Evolutionary conservation across 1,139 yeast species (phyloP), one percentile per base, ranked within the genome.

Genomic region (Geotrichum fermentans): DNA sequence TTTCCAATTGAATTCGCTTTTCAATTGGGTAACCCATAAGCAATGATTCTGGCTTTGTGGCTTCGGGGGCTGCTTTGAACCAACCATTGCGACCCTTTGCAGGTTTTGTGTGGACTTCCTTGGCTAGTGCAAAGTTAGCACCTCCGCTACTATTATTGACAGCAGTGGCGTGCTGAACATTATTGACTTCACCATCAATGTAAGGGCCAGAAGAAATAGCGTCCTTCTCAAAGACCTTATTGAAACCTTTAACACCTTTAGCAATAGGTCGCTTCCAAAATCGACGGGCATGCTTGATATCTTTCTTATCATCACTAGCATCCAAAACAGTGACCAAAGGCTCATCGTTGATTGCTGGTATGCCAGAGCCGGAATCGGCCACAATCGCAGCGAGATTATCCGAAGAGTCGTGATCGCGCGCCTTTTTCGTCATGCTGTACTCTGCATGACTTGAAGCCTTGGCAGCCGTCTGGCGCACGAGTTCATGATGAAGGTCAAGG

Each of bases 1-100:
- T 74, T 61, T 92, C 97, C 55, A 69, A 74, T 16, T 69, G 70
- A 7, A 86, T 51, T 3, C 65, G 55, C 51, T 52, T 43, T 40
- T 61, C 65, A 20, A 61, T 56, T 1, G 61, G 47, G 10, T 54
- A 55, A 7, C 65, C 64, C 58, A 60, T 61, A 39, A 61, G 51
- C 36, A 32, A 33, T 3, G 50, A 47, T 16, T 47, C 50, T 1
- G 46, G 32, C 24, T 37, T 37, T 20, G 14, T 36, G 7, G 28
- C 5, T 3, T 18, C 28, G n/a, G 42, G 35, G 18, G 40, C 22
- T n/a, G 43, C 51, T 32, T 54, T 54, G 49, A 51, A 51, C 54
- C 54, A 51, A 10, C 52, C 52, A 28, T 51, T 50, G 22, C 47
- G 43, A 4, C 20, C 44, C 29, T 44, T 48, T 2, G 37, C n/a